Evolutionary conservation across 2,329 filamentous ascomycete species (phyloP), one percentile per base, ranked within the genome.

Genomic region (Chaetoscypha palmicola): DNA sequence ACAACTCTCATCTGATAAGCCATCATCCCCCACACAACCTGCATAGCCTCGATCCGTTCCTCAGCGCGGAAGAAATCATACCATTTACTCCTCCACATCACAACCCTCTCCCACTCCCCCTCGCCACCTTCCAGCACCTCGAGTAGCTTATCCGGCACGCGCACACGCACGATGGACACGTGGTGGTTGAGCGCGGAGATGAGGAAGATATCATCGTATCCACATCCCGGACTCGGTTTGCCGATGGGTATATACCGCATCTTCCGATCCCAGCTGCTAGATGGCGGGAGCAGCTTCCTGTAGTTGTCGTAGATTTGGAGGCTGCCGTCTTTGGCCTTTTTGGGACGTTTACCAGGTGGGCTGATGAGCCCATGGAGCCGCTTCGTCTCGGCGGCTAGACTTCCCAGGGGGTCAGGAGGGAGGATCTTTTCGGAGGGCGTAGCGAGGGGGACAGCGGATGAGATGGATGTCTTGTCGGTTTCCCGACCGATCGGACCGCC

Each of bases 401-500:
- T 23, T 2, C 21, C 19, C 9, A 12, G 24, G 7, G 14, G 24
- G 16, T 35, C 43, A 20, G 21, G 17, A 4, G 20, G 28, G 2
- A 12, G 9, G 21, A 33, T 7, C 17, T 43, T 33, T 19, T 41
- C 33, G 11, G 37, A 19, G 32, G 36, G 21, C 21, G 31, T 37
- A 4, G 45, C 10, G 3, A 24, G 22, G 12, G 50, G 39, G 33
- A 21, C 22, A 10, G 31, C 30, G 32, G 44, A 17, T 14, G 35
- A 23, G 19, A 39, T 30, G 20, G 54, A 49, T 2, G 41, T 21
- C 22, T 52, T 58, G 11, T 59, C 59, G 2, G 76, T 64, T 61
- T 83, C 79, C 20, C 74, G 70, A 2, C 79, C 79, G 49, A 82
- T 81, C 2, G 77, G 74, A 0, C 79, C 79, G 23, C 79, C 79